Conservation (phyloP, 352 stramenopile species). For the Phytophthora sansomeana region DNA sequence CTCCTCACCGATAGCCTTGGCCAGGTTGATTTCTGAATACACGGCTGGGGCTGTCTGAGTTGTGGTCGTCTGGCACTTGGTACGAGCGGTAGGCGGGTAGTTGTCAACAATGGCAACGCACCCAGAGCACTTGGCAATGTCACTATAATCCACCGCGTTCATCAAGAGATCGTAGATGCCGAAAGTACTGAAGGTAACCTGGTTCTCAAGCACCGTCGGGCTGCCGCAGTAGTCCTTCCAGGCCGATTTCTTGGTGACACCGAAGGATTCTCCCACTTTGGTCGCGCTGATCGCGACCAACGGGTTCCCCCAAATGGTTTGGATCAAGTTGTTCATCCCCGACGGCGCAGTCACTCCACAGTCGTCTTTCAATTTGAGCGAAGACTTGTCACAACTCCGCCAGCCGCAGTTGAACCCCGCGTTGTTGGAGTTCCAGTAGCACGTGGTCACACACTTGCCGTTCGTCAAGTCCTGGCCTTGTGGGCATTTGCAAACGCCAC, state of each 20-base stretch:
- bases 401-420: slow-evolving; percentile 10
- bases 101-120: slow-evolving; percentile 29
- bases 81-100: slow-evolving; percentile 12
- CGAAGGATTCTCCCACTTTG: not conserved
- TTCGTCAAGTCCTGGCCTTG: not conserved
- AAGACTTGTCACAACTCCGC: not conserved
- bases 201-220: slow-evolving; percentile 26
- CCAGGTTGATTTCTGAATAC: slow-evolving; percentile 8
- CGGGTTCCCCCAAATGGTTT: slow-evolving; percentile 2
- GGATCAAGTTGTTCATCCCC: slow-evolving; percentile 21
- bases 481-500: not conserved
- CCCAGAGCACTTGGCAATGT: slow-evolving; percentile 20
- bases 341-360: slow-evolving; percentile 15
- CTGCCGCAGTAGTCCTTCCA: slow-evolving; percentile 15
- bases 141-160: slow-evolving; percentile 33
- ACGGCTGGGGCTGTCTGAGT: not conserved
- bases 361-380: slow-evolving; percentile 15
- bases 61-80: slow-evolving; percentile 13
- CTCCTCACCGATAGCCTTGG: slow-evolving; percentile 18
- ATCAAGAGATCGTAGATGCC: slow-evolving; percentile 39
- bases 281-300: slow-evolving; percentile 24
- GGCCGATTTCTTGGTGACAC: slow-evolving; percentile 3
- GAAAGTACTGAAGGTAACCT: slow-evolving; percentile 31
- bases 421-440: slow-evolving; percentile 22
- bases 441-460: slow-evolving; percentile 4